These are phyloP conservation scores for Rhodotorula sp. DNA, from an alignment of 1,284 basidiomycete genomes.

Conservation along the genomic window DNA sequence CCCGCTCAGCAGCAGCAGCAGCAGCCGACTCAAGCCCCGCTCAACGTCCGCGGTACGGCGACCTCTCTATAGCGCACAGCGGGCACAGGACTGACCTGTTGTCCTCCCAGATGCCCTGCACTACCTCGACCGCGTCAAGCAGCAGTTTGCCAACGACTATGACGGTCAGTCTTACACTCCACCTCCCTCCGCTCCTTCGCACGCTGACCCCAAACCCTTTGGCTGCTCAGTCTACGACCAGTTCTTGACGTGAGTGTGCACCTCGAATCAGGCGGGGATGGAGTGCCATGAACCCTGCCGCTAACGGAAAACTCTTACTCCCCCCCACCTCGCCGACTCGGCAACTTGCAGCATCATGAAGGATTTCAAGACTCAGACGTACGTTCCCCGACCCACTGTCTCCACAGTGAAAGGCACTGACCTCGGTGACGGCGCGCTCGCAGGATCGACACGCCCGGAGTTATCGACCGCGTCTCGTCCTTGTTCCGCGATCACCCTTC, in stretches of 20 bases:
- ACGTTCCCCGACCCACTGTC: slow-evolving; percentile 50
- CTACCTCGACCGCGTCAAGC: slow-evolving; percentile 41
- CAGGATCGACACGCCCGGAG: slow-evolving; percentile 97
- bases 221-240: slow-evolving; percentile 52
- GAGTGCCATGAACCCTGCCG: background rate
- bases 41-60: slow-evolving; percentile 36
- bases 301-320: background rate
- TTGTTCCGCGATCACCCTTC: slow-evolving; percentile 91
- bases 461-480: slow-evolving; percentile 93
- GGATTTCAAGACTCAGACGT: slow-evolving; percentile 95
- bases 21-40: slow-evolving; percentile 20
- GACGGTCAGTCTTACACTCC: slow-evolving; percentile 24
- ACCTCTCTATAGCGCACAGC: background rate
- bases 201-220: background rate
- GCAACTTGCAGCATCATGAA: slow-evolving; percentile 55
- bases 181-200: background rate
- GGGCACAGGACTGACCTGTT: background rate
- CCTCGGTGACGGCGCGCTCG: too few relatives aligned
- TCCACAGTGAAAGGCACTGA: too few relatives aligned
- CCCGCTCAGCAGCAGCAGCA: background rate
- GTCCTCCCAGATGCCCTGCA: slow-evolving; percentile 22
- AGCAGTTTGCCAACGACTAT: slow-evolving; percentile 41
- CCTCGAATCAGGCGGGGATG: too few relatives aligned
- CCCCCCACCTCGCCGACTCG: background rate
- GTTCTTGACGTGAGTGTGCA: slow-evolving; percentile 62